Percentiles rank a stretch among this genome's conserved stretches.
Evolutionary conservation across 1,139 yeast genomes (phyloP).

Genomic region (Pichia sp.): DNA sequence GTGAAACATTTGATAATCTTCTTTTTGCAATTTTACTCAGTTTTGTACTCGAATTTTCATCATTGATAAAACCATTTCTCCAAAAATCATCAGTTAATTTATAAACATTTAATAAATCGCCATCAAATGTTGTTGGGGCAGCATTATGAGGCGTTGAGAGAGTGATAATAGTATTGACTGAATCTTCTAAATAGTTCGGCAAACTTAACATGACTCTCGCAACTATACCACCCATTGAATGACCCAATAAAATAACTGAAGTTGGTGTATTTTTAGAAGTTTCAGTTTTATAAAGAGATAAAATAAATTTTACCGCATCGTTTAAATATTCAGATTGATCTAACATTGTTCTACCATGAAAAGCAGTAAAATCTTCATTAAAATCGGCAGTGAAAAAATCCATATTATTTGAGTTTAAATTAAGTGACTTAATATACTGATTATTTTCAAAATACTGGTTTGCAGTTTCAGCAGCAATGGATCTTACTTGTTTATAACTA

Average conservation of each 20-base stretch:
- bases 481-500: slow-evolving; percentile 80
- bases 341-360: slow-evolving; percentile 86
- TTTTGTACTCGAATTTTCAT: slow-evolving; percentile 17
- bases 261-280: slow-evolving; percentile 38
- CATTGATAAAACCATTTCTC: slow-evolving; percentile 49
- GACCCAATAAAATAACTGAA: slow-evolving; percentile 79
- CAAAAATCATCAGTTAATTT: slow-evolving; percentile 74
- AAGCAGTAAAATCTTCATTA: slow-evolving; percentile 93
- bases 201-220: slow-evolving; percentile 75
- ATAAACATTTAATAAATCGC: slow-evolving; percentile 73
- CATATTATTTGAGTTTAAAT: slow-evolving; percentile 38
- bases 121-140: slow-evolving; percentile 94
- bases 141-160: slow-evolving; percentile 90
- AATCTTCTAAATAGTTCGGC: slow-evolving; percentile 63
- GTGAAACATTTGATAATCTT: slow-evolving; percentile 45
- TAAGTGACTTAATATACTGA: slow-evolving; percentile 9
- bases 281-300: slow-evolving; percentile 48
- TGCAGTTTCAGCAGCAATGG: slow-evolving; percentile 79
- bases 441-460: slow-evolving; percentile 40
- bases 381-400: slow-evolving; percentile 91
- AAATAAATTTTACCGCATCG: slow-evolving; percentile 75
- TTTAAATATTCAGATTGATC: slow-evolving; percentile 94
- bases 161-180: slow-evolving; percentile 80
- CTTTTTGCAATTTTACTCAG: slow-evolving; percentile 33
- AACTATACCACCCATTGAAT: slow-evolving; percentile 97